Conservation (phyloP, 495 filamentous ascomycete species). For the Hapsidospora chrysogenum region DNA sequence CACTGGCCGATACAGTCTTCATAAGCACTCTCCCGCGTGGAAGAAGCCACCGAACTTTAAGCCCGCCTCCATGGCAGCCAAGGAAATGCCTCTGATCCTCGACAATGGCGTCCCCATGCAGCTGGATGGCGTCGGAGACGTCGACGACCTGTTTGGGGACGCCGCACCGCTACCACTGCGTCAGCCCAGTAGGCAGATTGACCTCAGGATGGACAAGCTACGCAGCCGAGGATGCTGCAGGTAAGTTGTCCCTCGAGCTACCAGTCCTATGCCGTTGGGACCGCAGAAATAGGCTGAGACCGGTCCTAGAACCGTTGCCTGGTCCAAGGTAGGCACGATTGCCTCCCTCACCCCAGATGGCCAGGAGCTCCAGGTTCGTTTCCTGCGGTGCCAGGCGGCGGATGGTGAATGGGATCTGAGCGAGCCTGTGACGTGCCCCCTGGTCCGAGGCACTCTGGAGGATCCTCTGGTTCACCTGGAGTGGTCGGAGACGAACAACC, state of each 20-base stretch:
- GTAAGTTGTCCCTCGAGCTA: conserved; percentile 32
- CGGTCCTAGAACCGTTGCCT: conserved; percentile 65
- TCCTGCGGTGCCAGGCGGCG: conserved; percentile 50
- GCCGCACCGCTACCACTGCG: conserved; percentile 38
- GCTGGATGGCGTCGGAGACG: conserved; percentile 35
- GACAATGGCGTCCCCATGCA: conserved; percentile 44
- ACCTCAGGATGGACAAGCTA: conserved; percentile 63
- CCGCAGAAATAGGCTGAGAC: background rate
- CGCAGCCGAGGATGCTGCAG: conserved; percentile 65
- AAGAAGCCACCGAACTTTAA: too few species aligned
- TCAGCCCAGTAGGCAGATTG: conserved; percentile 45
- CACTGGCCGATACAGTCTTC: too few species aligned
- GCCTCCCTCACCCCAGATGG: conserved; percentile 65
- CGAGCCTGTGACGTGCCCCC: conserved; percentile 28
- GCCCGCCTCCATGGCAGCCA: too few species aligned
- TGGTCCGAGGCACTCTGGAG: conserved; percentile 23
- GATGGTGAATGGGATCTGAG: conserved; percentile 68
- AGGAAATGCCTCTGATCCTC: conserved; percentile 21
- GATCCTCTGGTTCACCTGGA: conserved; percentile 55
- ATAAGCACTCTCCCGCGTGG: too few species aligned
- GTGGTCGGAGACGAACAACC: conserved; percentile 51
- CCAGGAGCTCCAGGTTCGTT: conserved; percentile 47
- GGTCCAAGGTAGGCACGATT: conserved; percentile 81
- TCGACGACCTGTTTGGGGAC: conserved; percentile 64
- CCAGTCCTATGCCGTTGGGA: conserved; percentile 4